Evolutionary conservation across 495 filamentous ascomycete species (phyloP).

Genomic region (Penicillium malachiteum): DNA sequence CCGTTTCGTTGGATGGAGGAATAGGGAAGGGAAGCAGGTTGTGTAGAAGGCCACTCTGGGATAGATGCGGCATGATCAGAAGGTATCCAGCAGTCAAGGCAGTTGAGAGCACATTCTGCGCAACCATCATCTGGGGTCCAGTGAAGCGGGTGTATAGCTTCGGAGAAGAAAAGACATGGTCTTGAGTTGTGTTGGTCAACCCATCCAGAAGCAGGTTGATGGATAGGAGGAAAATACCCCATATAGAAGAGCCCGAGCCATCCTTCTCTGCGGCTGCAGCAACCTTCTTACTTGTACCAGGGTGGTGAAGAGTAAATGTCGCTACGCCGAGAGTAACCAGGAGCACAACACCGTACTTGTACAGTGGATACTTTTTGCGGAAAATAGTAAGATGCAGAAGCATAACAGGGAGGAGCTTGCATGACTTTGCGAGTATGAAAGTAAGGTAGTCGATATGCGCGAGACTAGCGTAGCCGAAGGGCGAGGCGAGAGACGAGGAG

Average conservation of each 20-base stretch:
- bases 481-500: slow-evolving; percentile 82
- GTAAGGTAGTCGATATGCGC: slow-evolving; percentile 98
- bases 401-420: slow-evolving; percentile 98
- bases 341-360: slow-evolving; percentile 92
- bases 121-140: slow-evolving; percentile 99
- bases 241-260: slow-evolving; percentile 54
- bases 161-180: slow-evolving; percentile 78
- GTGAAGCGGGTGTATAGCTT: slow-evolving; percentile 65
- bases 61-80: slow-evolving; percentile 73
- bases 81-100: slow-evolving; percentile 73
- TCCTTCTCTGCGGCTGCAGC: slow-evolving; percentile 44
- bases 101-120: slow-evolving; percentile 86
- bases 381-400: slow-evolving; percentile 91
- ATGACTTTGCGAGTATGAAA: slow-evolving; percentile 95
- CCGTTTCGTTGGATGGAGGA: slow-evolving; percentile 54
- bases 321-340: slow-evolving; percentile 90
- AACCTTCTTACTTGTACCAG: slow-evolving; percentile 68
- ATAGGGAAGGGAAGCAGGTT: slow-evolving; percentile 65
- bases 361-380: slow-evolving; percentile 84
- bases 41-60: slow-evolving; percentile 60
- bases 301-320: slow-evolving; percentile 88
- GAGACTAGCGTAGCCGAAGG: slow-evolving; percentile 92
- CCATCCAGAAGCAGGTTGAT: slow-evolving; percentile 95
- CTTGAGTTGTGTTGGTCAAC: slow-evolving; percentile 93
- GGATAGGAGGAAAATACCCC: slow-evolving; percentile 81